These are phyloP conservation scores for Boletus pseudo-olivaceus DNA, from an alignment of 768 basidiomycete species.

Conservation along the genomic window DNA sequence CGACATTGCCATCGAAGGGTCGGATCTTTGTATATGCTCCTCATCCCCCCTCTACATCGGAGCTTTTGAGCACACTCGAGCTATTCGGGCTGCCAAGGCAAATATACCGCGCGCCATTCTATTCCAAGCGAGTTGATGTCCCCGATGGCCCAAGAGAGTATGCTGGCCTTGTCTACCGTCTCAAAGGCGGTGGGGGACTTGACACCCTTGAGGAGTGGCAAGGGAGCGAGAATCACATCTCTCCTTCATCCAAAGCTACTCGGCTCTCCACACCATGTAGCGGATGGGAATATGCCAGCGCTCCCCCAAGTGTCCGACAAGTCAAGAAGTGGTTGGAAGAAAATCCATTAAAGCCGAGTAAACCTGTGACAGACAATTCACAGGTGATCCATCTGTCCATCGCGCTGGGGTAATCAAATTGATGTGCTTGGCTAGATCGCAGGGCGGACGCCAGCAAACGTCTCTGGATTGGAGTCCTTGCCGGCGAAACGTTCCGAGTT, in stretches of 20 bases:
- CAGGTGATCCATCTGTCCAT: slow-evolving; percentile 40
- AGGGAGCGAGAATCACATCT: slow-evolving; percentile 2
- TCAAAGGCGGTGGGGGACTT: slow-evolving; percentile 64
- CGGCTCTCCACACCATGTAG: slow-evolving; percentile 31
- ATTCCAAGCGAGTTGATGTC: slow-evolving; percentile 67
- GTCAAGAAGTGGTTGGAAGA: slow-evolving; percentile 51
- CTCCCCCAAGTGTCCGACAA: slow-evolving; percentile 60
- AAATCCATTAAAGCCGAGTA: slow-evolving; percentile 15
- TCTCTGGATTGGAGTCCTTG: slow-evolving; percentile 63
- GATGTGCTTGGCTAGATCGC: slow-evolving; percentile 46
- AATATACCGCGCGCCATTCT: slow-evolving; percentile 77
- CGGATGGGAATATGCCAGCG: slow-evolving; percentile 81
- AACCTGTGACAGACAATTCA: slow-evolving; percentile 36
- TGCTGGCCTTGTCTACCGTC: slow-evolving; percentile 69
- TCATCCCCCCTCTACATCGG: slow-evolving; percentile 49
- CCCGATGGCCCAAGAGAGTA: slow-evolving; percentile 70
- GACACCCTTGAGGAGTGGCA: slow-evolving; percentile 61
- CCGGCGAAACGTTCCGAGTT: slow-evolving; percentile 40
- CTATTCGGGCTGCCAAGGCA: slow-evolving; percentile 49
- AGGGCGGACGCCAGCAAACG: slow-evolving; percentile 72
- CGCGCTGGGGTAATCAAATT: not conserved
- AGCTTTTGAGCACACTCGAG: slow-evolving; percentile 45
- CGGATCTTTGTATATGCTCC: slow-evolving; percentile 42
- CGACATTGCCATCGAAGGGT: not conserved
- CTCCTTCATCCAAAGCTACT: not conserved